Evolutionary conservation across 2,329 filamentous ascomycete genomes (phyloP).

Genomic region (Coniochaeta sp.): DNA sequence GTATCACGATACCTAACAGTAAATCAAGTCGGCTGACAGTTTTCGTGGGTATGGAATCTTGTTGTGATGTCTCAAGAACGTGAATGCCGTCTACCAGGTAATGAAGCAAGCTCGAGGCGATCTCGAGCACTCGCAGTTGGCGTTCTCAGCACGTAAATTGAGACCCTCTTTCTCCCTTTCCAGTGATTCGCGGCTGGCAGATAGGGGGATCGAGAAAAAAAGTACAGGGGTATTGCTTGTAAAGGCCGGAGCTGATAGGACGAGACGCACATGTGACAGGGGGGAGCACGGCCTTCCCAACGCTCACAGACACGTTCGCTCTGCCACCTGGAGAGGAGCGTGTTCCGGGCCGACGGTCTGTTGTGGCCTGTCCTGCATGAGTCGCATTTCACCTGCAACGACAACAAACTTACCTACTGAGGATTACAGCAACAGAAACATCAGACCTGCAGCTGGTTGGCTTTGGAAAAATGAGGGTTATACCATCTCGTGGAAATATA

Average conservation of each 20-base stretch:
- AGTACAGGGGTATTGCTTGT: slow-evolving; percentile 11
- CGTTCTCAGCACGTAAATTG: not conserved
- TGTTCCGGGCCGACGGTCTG: not conserved
- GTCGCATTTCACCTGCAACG: not conserved
- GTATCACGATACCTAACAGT: not conserved
- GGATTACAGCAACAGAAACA: not conserved
- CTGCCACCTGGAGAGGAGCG: not conserved
- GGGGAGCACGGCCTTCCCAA: not conserved
- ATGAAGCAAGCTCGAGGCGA: not conserved
- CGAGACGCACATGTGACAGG: slow-evolving; percentile 7
- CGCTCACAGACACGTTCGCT: not conserved
- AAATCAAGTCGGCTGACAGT: not conserved
- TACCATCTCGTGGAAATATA: not conserved
- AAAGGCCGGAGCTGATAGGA: slow-evolving; percentile 8
- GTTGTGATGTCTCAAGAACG: not conserved
- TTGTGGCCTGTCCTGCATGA: not conserved
- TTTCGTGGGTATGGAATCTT: not conserved
- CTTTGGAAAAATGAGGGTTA: not conserved
- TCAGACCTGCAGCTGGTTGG: not conserved
- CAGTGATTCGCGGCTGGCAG: slow-evolving; percentile 7
- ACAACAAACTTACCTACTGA: not conserved
- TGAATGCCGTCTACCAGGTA: not conserved
- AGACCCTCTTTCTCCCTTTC: slow-evolving; percentile 5
- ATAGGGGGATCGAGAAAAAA: slow-evolving; percentile 15
- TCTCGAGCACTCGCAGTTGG: not conserved